Percentiles rank a stretch among this genome's conserved stretches.
These are phyloP conservation scores for Aquilaria yunnanensis DNA, from an alignment of 345 rosid species.

Conservation along the genomic window DNA sequence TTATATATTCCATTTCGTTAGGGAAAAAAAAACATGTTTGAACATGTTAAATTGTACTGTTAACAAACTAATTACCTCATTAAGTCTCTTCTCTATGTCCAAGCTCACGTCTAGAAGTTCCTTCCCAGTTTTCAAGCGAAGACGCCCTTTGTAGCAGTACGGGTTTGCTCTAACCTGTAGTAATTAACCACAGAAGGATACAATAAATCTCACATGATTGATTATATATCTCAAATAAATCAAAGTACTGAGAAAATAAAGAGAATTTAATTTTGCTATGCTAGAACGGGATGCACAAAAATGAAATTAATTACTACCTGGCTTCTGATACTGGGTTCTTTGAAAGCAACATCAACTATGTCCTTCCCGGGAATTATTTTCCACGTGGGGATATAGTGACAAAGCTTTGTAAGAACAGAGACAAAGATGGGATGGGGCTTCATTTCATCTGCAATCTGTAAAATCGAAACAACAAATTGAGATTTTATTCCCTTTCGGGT, in stretches of 20 bases:
- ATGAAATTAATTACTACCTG: constrained; percentile 32
- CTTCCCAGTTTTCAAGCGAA: constrained; percentile 65
- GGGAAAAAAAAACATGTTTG: too few relatives aligned
- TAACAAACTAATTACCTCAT: constrained; percentile 30
- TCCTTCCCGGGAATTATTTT: constrained; percentile 50
- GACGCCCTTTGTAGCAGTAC: constrained; percentile 76
- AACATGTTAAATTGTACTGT: too few relatives aligned
- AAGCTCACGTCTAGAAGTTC: constrained; percentile 45
- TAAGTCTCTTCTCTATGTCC: constrained; percentile 56
- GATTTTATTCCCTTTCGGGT: background rate
- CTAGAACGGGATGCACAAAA: too few relatives aligned
- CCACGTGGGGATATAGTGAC: constrained; percentile 62
- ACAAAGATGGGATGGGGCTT: constrained; percentile 43
- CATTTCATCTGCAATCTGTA: constrained; percentile 64
- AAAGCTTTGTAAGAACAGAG: constrained; percentile 34
- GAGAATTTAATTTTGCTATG: too few relatives aligned
- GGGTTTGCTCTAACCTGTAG: constrained; percentile 55
- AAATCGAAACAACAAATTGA: background rate
- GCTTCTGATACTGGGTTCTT: constrained; percentile 46
- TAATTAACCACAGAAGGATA: background rate
- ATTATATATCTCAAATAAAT: background rate
- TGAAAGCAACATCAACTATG: constrained; percentile 58
- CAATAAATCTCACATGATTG: background rate
- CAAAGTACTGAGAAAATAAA: too few relatives aligned
- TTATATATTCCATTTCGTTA: too few relatives aligned